Percentiles rank a stretch among this genome's conserved stretches.
These are phyloP conservation scores for Fusarium haematococcum DNA, from an alignment of 2,329 filamentous ascomycete genomes.

Conservation along the genomic window DNA sequence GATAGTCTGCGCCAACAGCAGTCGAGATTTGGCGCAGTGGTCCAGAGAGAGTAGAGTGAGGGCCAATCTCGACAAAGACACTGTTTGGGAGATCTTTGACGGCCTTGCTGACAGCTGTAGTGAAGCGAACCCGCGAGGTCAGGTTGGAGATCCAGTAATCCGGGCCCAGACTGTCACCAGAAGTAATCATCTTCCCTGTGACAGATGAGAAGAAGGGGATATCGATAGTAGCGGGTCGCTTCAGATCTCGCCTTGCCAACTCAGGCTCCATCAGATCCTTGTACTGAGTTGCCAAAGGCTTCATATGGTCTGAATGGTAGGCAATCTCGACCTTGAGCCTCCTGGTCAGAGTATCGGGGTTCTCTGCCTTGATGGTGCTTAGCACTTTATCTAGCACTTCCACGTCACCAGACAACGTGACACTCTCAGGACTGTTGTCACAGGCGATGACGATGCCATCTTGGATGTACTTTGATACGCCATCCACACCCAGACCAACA, in stretches of 20 bases:
- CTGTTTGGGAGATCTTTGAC: not conserved
- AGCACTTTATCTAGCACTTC: constrained; percentile 55
- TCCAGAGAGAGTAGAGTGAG: not conserved
- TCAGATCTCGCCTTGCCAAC: not conserved
- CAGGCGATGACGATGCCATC: constrained; percentile 50
- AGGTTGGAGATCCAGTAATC: not conserved
- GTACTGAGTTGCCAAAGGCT: constrained; percentile 58
- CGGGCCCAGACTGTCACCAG: not conserved
- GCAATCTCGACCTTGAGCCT: constrained; percentile 59
- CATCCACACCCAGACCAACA: constrained; percentile 12
- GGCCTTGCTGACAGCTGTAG: not conserved
- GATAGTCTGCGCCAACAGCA: not conserved
- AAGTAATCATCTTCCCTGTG: not conserved
- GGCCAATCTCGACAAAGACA: not conserved
- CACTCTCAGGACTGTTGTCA: constrained; percentile 61
- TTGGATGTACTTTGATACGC: not conserved
- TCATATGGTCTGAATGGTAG: constrained; percentile 65
- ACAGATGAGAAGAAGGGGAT: not conserved
- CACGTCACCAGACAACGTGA: constrained; percentile 62
- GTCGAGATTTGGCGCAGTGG: not conserved
- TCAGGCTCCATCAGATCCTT: constrained; percentile 28
- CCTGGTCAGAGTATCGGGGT: constrained; percentile 53
- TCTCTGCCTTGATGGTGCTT: constrained; percentile 49
- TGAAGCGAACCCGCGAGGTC: not conserved
- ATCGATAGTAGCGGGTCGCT: not conserved